Evolutionary conservation across 768 basidiomycete species (phyloP).

Genomic region (Pulveroboletus sp.): DNA sequence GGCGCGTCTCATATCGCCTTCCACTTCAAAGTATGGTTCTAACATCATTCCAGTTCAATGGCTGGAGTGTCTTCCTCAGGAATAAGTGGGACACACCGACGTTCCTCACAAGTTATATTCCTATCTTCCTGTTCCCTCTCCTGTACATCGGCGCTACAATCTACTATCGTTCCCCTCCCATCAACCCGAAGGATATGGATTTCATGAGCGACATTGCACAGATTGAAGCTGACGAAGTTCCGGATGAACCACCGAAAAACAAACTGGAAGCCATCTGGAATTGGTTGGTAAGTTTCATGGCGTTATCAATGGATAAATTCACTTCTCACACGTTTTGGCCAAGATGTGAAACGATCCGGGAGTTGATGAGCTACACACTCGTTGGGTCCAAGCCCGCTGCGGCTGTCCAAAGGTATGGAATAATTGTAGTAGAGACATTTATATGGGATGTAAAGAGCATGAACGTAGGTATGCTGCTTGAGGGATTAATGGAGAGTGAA

Average conservation of each 20-base stretch:
- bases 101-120: constrained; percentile 86
- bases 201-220: constrained; percentile 67
- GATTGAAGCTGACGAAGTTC: too few relatives aligned
- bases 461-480: too few relatives aligned
- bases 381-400: too few relatives aligned
- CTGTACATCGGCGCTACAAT: constrained; percentile 61
- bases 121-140: constrained; percentile 66
- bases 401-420: too few relatives aligned
- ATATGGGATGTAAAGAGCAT: too few relatives aligned
- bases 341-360: constrained; percentile 18
- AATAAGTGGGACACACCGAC: constrained; percentile 50
- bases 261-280: constrained; percentile 67
- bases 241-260: constrained; percentile 67
- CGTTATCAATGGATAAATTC: neutral
- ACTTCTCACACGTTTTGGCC: constrained; percentile 2
- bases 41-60: constrained; percentile 45
- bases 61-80: constrained; percentile 50
- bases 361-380: too few relatives aligned
- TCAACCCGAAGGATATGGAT: constrained; percentile 69
- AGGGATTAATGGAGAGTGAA: too few relatives aligned
- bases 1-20: constrained; percentile 43
- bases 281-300: constrained; percentile 60
- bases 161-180: constrained; percentile 28
- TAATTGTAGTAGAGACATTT: too few relatives aligned
- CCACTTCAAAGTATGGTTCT: constrained; percentile 10